Conservation (phyloP, 768 basidiomycete genomes). For the Leccinum aurantiacum region DNA sequence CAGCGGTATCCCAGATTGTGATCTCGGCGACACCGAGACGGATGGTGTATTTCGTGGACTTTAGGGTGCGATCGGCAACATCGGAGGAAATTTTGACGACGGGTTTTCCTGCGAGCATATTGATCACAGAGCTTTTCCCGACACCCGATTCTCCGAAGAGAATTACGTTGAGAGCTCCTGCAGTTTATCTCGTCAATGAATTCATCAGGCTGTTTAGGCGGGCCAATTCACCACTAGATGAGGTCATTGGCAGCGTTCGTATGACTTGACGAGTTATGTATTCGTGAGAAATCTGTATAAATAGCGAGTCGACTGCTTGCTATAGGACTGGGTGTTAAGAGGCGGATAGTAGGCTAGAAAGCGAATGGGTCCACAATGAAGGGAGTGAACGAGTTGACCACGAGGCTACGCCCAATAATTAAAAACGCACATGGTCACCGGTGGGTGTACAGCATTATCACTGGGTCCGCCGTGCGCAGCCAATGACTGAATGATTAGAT, state of each 20-base stretch:
- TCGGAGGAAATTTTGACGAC: conserved; percentile 34
- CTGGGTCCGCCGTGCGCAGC: conserved; percentile 12
- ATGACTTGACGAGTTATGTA: conserved; percentile 1
- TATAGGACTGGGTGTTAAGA: background rate
- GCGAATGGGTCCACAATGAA: conserved; percentile 5
- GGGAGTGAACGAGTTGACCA: conserved; percentile 6
- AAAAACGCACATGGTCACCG: conserved; percentile 3
- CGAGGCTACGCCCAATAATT: background rate
- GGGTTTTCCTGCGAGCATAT: conserved; percentile 36
- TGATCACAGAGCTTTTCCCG: conserved; percentile 47
- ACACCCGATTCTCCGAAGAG: conserved; percentile 34
- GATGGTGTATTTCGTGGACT: conserved; percentile 28
- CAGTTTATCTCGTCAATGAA: conserved; percentile 1
- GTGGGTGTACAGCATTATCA: conserved; percentile 19
- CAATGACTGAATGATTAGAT: conserved; percentile 13
- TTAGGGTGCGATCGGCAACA: conserved; percentile 35
- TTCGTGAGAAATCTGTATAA: conserved; percentile 10
- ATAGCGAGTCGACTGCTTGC: background rate
- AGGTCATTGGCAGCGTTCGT: conserved; percentile 16
- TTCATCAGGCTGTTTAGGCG: background rate
- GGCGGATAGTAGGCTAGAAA: conserved; percentile 8
- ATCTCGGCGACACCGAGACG: conserved; percentile 5
- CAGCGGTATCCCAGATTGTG: conserved; percentile 32
- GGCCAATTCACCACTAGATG: conserved; percentile 17
- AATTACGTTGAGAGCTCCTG: conserved; percentile 26